Evolutionary conservation across 129 eudicot genomes (phyloP), one percentile per base, ranked within the genome.

Genomic region (Pseudognaphalium luteoalbum): DNA sequence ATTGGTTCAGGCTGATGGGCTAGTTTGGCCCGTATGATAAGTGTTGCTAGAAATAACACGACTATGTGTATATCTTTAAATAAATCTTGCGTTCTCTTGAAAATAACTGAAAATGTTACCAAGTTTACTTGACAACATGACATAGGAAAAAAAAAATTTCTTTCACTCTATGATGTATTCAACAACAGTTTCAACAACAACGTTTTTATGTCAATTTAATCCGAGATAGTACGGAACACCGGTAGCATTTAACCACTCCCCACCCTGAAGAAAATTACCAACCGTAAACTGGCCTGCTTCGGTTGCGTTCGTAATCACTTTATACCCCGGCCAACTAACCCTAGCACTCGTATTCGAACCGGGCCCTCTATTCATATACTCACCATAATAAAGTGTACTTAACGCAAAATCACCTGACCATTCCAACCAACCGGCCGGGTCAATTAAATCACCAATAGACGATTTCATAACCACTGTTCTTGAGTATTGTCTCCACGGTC

Each of bases 181-280:
- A 11, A 12, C 1, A 61, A 61, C 34, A 4, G 11, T 12, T n/a
- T n/a, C n/a, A 30, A 33, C 44, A 63, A 32, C 44, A 39, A 19
- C 44, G 9, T 30, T 37, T 3, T 34, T 66, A 6, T 47, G 64
- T 73, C 74, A 80, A 9, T 41, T 66, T 74, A 80, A 42, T 21
- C 83, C 80, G 33, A 59, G 63, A 58, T 80, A 42, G 17, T 67
- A 87, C 19, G 97, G 98, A 59, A 90, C 96, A 1, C 93, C 93
- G 1, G 86, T 85, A 1, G 73, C 83, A 70, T 89, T 92, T 68
- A 93, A 83, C 98, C 98, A 93, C 2, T 37, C 22, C 15, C 77
- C 89, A 3, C 96, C 93, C 3, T 83, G 89, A 62, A 93, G 81
- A 68, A 84, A 80, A 22, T n/a, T 77, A 4, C 73, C 80, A 5